These are phyloP conservation scores for Dictyostelium citrinum DNA, from an alignment of 78 protist species.

Conservation along the genomic window DNA sequence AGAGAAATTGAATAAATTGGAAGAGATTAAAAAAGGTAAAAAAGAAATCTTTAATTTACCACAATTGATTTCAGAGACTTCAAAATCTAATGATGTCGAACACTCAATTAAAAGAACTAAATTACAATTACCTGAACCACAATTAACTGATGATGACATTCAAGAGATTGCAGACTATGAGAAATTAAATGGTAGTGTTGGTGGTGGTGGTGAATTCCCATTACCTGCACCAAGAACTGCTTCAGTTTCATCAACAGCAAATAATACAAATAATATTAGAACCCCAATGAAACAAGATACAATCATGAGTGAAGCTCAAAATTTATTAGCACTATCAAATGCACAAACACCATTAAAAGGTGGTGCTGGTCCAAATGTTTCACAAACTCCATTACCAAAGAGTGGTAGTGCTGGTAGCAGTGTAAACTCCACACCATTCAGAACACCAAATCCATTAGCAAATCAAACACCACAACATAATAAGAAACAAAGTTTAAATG, in stretches of 20 bases:
- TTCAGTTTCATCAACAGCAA: neutral
- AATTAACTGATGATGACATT: slow-evolving; percentile 89
- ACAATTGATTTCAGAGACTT: slow-evolving; percentile 53
- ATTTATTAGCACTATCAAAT: slow-evolving; percentile 32
- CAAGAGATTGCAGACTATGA: slow-evolving; percentile 82
- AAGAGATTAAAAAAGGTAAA: slow-evolving; percentile 47
- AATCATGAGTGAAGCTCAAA: slow-evolving; percentile 70
- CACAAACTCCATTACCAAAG: slow-evolving; percentile 45
- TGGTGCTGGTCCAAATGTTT: slow-evolving; percentile 56
- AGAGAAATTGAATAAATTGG: slow-evolving; percentile 70
- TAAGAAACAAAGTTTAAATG: neutral
- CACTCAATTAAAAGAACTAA: slow-evolving; percentile 51
- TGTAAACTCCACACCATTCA: neutral
- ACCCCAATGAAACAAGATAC: slow-evolving; percentile 67
- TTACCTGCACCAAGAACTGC: neutral
- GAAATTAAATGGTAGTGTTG: neutral
- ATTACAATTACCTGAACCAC: slow-evolving; percentile 87
- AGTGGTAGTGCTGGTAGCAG: too few relatives aligned
- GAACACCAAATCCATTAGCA: slow-evolving; percentile 58
- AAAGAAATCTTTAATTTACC: slow-evolving; percentile 79
- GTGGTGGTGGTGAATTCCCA: neutral
- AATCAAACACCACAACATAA: slow-evolving; percentile 42
- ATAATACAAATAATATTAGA: neutral
- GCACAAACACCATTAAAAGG: slow-evolving; percentile 84
- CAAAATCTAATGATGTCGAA: slow-evolving; percentile 81